Evolutionary conservation across 2,329 filamentous ascomycete species (phyloP).

Genomic region (Oidium heveae): DNA sequence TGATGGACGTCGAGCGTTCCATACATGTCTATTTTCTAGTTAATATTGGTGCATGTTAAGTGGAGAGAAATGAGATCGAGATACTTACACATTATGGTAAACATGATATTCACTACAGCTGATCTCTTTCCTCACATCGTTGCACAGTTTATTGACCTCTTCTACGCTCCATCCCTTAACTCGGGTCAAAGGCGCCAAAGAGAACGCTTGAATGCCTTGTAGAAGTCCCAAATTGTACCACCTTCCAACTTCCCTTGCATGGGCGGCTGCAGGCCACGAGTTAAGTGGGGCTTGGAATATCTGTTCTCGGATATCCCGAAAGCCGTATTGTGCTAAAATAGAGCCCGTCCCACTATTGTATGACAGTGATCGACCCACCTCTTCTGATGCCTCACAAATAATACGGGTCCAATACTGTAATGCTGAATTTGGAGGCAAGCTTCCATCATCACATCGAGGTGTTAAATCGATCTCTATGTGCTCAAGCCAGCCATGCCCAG

Average conservation of each 20-base stretch:
- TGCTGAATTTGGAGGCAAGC: slow-evolving; percentile 28
- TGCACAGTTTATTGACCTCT: slow-evolving; percentile 37
- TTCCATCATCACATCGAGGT: slow-evolving; percentile 44
- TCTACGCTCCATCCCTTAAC: slow-evolving; percentile 31
- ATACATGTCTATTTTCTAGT: slow-evolving; percentile 9
- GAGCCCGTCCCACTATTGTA: slow-evolving; percentile 34
- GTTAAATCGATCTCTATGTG: slow-evolving; percentile 74
- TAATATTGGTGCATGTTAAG: slow-evolving; percentile 1
- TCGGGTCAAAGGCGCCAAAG: slow-evolving; percentile 46
- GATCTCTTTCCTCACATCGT: slow-evolving; percentile 40
- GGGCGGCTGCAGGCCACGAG: slow-evolving; percentile 40
- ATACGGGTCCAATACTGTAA: slow-evolving; percentile 45
- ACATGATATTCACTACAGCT: slow-evolving; percentile 40
- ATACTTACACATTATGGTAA: slow-evolving; percentile 53
- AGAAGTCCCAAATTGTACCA: slow-evolving; percentile 68
- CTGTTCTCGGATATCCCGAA: slow-evolving; percentile 52
- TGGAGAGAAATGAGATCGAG: slow-evolving; percentile 2
- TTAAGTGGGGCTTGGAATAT: slow-evolving; percentile 47
- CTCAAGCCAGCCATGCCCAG: slow-evolving; percentile 52
- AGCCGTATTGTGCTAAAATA: slow-evolving; percentile 44
- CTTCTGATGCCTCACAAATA: slow-evolving; percentile 41
- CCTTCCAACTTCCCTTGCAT: slow-evolving; percentile 41
- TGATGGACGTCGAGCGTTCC: slow-evolving; percentile 11
- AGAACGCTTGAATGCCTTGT: slow-evolving; percentile 47
- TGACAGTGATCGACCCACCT: slow-evolving; percentile 35